Base-by-base conservation (phyloP, 2,329 filamentous ascomycete genomes). In the Sarocladium oryzae region DNA sequence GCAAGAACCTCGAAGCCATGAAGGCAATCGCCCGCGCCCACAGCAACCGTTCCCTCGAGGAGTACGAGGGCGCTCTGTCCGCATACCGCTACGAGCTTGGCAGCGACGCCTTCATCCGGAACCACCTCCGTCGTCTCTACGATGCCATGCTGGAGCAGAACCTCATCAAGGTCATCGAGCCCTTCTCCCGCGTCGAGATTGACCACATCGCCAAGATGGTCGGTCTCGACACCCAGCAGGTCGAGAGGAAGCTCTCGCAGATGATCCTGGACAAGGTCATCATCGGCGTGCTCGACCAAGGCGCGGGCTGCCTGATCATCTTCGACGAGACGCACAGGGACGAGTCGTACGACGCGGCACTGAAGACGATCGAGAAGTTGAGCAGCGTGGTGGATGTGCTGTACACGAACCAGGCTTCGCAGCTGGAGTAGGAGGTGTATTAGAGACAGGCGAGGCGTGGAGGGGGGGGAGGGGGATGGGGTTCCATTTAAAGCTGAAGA, bases 261-360 rank as follows among this genome's bases (percentile, higher is more conserved):
- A 99, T 99, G 95, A 99, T 99, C 64, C 79, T 99, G 54, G 93
- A 99, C 75, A 96, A 96, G 78, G 89, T 97, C 63, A 97, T 99
- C 65, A 89, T 96, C 60, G 93, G 95, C 54, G 93, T 99, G 52
- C 74, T 99, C 60, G 93, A 99, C 68, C 93, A 99, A 72, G 93
- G 93, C 48, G 89, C 90, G n/a, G 92, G 92, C 35, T 97, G 95
- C 69, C 78, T 99, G 66, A 96, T 96, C 69, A 89, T 99, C 61
- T 99, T 86, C 64, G 93, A 99, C 64, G 93, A 99, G 80, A 89
- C 88, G 13, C 86, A 95, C 67, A 82, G 91, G 57, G 93, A 99
- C 67, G 85, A 92, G 72, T 86, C 88, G 30, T 99, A 99, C 66
- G 93, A 97, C 68, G 87, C 91, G 11, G 95, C 95, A 3, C 76